A percentile compares a stretch with the other conserved stretches of the same genome.
phyloP scores from a whole-genome alignment of 257 asterid genomes.

The Solanum pinnatisectum region DNA sequence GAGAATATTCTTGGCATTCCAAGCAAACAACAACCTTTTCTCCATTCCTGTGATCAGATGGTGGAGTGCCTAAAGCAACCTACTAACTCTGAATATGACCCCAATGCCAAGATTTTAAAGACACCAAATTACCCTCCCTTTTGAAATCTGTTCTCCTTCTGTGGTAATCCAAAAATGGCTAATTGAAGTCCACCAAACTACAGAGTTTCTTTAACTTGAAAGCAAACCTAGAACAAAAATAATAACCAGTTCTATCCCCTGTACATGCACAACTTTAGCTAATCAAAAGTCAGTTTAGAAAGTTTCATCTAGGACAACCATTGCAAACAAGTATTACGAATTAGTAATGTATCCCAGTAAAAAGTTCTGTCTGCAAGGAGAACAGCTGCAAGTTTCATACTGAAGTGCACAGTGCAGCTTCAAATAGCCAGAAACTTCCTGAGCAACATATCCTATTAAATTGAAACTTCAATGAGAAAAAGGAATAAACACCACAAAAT shows the following conservation, averaged over 20 bases:
- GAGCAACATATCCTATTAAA: neutral
- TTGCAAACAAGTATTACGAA: neutral
- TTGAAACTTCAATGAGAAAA: neutral
- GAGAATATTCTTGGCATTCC: neutral
- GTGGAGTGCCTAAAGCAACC: neutral
- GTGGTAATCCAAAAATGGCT: neutral
- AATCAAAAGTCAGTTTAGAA: neutral
- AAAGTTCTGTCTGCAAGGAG: neutral
- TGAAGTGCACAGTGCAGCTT: neutral
- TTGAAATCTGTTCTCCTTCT: neutral
- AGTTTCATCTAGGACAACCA: neutral
- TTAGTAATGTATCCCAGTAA: neutral
- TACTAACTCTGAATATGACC: neutral
- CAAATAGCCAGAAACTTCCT: neutral
- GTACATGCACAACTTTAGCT: neutral
- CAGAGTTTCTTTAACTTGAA: neutral
- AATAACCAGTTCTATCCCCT: neutral
- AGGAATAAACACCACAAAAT: neutral
- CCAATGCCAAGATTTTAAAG: neutral
- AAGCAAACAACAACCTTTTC: neutral
- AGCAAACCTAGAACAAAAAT: neutral
- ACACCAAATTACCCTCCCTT: neutral
- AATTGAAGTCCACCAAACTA: neutral
- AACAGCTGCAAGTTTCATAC: too few species aligned
- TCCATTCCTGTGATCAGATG: neutral